Percentiles rank a stretch among this genome's conserved stretches.
These are phyloP conservation scores for Ophiognomonia clavigignenti-juglandacearum DNA, from an alignment of 2,329 filamentous ascomycete species.

Conservation along the genomic window DNA sequence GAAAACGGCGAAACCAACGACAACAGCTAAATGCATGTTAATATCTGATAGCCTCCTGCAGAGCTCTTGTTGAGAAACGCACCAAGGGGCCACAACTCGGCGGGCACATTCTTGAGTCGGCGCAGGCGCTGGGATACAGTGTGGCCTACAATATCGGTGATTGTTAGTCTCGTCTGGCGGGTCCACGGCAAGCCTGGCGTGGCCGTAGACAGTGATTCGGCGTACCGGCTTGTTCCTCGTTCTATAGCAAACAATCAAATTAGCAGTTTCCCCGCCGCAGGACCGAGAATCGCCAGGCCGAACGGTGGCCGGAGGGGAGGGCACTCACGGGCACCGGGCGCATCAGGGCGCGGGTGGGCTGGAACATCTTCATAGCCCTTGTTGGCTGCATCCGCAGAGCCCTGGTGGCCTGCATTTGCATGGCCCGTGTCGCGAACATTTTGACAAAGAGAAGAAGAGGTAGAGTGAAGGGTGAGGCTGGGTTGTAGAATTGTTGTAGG, in stretches of 20 bases:
- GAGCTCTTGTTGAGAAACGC: constrained; percentile 34
- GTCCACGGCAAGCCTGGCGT: not conserved
- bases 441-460: constrained; percentile 32
- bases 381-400: constrained; percentile 61
- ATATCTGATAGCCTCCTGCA: constrained; percentile 8
- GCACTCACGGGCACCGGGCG: constrained; percentile 67
- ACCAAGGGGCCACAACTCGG: constrained; percentile 94
- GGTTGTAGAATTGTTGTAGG: too few relatives aligned
- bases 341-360: constrained; percentile 62
- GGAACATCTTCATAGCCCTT: constrained; percentile 61
- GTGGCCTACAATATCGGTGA: constrained; percentile 66
- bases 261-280: constrained; percentile 18
- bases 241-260: constrained; percentile 41
- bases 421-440: constrained; percentile 61
- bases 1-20: constrained; percentile 77
- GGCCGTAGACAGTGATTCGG: constrained; percentile 21
- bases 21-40: constrained; percentile 58
- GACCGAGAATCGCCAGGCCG: too few relatives aligned
- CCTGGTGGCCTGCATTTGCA: constrained; percentile 57
- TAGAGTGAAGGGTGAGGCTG: too few relatives aligned
- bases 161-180: constrained; percentile 4
- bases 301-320: constrained; percentile 1
- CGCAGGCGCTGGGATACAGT: constrained; percentile 94
- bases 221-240: constrained; percentile 65
- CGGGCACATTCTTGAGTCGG: constrained; percentile 81